Base-by-base conservation (phyloP, 1,284 basidiomycete genomes). In the Flammula alnicola region DNA sequence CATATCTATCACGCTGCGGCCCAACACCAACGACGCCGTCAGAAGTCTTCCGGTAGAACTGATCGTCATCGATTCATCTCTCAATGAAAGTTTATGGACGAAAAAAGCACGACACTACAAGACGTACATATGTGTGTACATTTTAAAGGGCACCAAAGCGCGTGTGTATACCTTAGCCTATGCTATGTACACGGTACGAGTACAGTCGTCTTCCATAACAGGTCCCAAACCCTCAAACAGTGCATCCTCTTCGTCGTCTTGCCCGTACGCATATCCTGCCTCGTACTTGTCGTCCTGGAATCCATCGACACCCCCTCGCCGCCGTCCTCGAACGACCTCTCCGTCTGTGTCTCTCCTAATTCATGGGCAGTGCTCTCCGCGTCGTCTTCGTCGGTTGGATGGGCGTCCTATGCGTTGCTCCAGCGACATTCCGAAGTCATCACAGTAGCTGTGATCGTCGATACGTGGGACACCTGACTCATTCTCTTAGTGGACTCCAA, bases 401-500 rank as follows among this genome's bases (percentile, higher is more conserved):
- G 37, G 17, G 17, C n/a, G 35, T 17, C 14, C 26, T 22, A 14
- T 38, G 32, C 14, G 39, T 26, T n/a, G 49, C 32, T 1, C 29
- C 41, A 11, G 37, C 23, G 1, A n/a, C n/a, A n/a, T n/a, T n/a
- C n/a, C n/a, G n/a, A n/a, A n/a, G n/a, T n/a, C n/a, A n/a, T n/a
- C n/a, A 33, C 42, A 1, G 45, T 36, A 9, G 52, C 55, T 22
- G 52, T 52, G 27, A 57, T 46, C 4, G 55, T 57, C 8, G 55
- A 54, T n/a, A 57, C 52, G 32, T 54, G 55, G 4, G 52, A 54
- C 3, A 47, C 37, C 5, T 37, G 35, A 22, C 55, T 57, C 55
- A 54, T 57, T 45, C 53, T 42, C 38, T 47, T 48, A 20, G 30
- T 47, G 20, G 32, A 39, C 25, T 36, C 47, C 17, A 10, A 22